These are phyloP conservation scores for Penicillium longicatenatum DNA, from an alignment of 495 filamentous ascomycete species.

Conservation along the genomic window DNA sequence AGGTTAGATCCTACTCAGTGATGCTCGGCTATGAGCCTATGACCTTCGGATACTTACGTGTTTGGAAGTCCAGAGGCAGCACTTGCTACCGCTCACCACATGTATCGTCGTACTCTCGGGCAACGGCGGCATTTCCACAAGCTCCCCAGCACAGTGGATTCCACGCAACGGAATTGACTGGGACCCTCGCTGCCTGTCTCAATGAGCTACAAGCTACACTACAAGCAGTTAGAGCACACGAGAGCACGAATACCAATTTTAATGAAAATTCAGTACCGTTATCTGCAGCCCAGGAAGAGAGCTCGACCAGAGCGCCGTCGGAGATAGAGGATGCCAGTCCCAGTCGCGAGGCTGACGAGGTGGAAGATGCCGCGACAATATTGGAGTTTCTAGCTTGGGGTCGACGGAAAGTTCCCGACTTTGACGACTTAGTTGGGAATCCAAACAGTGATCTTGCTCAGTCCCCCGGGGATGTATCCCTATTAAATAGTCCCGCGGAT, in stretches of 20 bases:
- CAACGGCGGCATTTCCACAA: not conserved
- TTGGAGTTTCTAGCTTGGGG: constrained; percentile 6
- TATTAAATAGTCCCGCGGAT: not conserved
- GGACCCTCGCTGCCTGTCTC: not conserved
- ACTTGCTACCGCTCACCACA: not conserved
- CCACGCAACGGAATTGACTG: not conserved
- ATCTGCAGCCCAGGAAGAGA: not conserved
- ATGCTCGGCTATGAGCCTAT: not conserved
- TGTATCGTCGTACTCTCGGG: not conserved
- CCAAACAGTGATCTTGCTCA: not conserved
- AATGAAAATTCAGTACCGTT: not conserved
- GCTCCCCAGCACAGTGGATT: not conserved
- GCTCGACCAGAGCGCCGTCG: not conserved
- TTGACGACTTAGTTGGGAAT: not conserved
- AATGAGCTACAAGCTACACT: not conserved
- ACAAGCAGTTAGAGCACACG: not conserved
- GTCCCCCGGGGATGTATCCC: not conserved
- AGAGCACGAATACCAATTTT: not conserved
- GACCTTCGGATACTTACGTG: too few relatives aligned
- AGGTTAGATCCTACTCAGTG: constrained; percentile 3
- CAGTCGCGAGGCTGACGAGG: not conserved
- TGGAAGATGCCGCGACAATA: constrained; percentile 3
- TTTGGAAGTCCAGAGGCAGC: not conserved
- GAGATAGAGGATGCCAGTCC: not conserved
- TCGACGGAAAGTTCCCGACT: not conserved